Conservation (phyloP, 495 filamentous ascomycete species). For the Aspergillus cavernicola region DNA sequence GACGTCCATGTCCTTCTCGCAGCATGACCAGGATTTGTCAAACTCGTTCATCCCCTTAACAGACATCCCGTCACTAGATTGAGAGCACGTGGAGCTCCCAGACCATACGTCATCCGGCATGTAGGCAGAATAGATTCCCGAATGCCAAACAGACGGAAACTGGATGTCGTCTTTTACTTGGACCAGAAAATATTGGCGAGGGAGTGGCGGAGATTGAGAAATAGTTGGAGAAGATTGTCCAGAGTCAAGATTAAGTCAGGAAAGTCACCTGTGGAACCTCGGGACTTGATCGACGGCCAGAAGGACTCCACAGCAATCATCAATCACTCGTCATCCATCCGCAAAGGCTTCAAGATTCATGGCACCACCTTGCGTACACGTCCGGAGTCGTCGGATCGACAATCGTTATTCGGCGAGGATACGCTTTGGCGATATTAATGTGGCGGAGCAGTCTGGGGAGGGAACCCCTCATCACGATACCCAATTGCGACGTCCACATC, state of each 20-base stretch:
- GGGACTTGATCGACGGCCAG: background rate
- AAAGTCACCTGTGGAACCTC: background rate
- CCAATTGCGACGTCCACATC: background rate
- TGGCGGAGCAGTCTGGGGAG: slow-evolving; percentile 3
- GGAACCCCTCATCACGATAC: background rate
- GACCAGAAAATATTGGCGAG: too few relatives aligned
- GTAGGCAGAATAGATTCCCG: background rate
- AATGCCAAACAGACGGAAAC: background rate
- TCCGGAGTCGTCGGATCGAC: background rate
- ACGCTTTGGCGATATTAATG: background rate
- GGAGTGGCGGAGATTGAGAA: background rate
- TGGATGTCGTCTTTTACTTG: too few relatives aligned
- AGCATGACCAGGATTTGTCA: background rate
- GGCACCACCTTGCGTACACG: background rate
- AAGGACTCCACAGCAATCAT: background rate
- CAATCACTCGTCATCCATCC: background rate
- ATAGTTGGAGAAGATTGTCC: background rate
- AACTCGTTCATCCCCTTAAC: slow-evolving; percentile 1
- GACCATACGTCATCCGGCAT: slow-evolving; percentile 11
- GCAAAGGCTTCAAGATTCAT: background rate
- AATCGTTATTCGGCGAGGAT: background rate
- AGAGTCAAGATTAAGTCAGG: background rate
- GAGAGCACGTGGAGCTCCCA: slow-evolving; percentile 1
- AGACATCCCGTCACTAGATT: slow-evolving; percentile 6
- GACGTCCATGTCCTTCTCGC: slow-evolving; percentile 12